Percentiles rank a stretch among this genome's conserved stretches.
phyloP scores from a whole-genome alignment of 768 basidiomycete species.

The Collybia sp. region DNA sequence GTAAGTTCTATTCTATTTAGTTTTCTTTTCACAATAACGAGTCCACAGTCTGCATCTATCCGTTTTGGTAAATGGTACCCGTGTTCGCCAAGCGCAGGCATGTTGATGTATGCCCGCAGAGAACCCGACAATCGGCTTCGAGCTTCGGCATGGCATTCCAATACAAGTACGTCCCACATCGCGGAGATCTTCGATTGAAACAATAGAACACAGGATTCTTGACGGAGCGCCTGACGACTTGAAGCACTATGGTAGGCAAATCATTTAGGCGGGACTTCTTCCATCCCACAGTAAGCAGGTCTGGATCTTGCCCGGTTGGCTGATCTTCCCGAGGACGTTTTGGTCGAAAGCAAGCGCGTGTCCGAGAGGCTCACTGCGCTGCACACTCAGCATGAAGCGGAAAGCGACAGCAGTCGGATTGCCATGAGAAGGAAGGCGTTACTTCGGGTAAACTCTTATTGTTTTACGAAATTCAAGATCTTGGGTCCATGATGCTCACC shows the following conservation, averaged over 20 bases:
- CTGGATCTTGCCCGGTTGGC: slow-evolving; percentile 86
- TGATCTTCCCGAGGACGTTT: slow-evolving; percentile 72
- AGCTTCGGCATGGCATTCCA: slow-evolving; percentile 71
- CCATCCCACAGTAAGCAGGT: slow-evolving; percentile 39
- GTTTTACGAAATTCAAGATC: neutral
- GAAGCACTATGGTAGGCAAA: slow-evolving; percentile 65
- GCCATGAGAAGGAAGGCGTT: slow-evolving; percentile 63
- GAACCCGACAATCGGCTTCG: slow-evolving; percentile 43
- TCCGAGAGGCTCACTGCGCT: slow-evolving; percentile 54
- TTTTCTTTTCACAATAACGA: neutral
- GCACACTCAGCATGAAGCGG: slow-evolving; percentile 51
- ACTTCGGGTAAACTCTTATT: slow-evolving; percentile 44
- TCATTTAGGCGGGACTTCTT: neutral
- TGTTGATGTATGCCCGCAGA: slow-evolving; percentile 38
- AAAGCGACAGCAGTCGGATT: slow-evolving; percentile 57
- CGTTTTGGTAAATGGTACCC: slow-evolving; percentile 49
- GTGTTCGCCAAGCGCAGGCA: neutral
- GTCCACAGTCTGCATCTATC: slow-evolving; percentile 70
- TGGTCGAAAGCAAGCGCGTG: slow-evolving; percentile 57
- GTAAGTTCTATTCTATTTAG: slow-evolving; percentile 35
- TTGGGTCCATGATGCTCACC: neutral
- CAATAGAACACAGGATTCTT: slow-evolving; percentile 46
- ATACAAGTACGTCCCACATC: slow-evolving; percentile 52
- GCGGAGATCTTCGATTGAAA: neutral
- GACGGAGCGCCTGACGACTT: slow-evolving; percentile 62